Base-by-base conservation (phyloP, 164 flowering plant species). In the Protea cynaroides region DNA sequence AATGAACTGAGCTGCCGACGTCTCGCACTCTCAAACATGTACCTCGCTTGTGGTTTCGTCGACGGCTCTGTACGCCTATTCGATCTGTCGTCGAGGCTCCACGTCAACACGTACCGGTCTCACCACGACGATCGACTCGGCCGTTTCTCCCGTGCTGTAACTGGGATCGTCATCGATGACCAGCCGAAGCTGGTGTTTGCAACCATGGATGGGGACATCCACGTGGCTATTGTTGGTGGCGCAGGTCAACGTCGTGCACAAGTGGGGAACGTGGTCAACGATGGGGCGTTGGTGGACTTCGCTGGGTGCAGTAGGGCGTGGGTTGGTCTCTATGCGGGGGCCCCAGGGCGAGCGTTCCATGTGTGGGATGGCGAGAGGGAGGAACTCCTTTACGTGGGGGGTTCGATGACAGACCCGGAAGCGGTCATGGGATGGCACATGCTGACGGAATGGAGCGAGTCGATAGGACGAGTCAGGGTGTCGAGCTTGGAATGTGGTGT, bases 301-400 rank as follows among this genome's bases (percentile, higher is more conserved):
- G 24, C 86, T 4, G 96, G 98, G 0, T 73, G 80, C 40, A 63
- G 37, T 12, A 76, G 82, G 36, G 85, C 82, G 83, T 92, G 98
- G 98, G 92, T 89, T 14, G 98, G 98, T 3, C 79, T 92, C 0
- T 88, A 70, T 62, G 95, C 96, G 0, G 98, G 95, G 0, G 90
- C 79, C 0, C 92, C 95, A 0, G 91, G 85, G 0, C 84, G 83
- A 10, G 80, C 97, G 0, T 80, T 90, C 62, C 95, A 70, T 62
- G 75, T 91, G 0, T 91, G 98, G 97, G 75, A 89, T 56, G 72
- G 80, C 0, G 65, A 46, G 8, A 74, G 84, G 0, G 98, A 87
- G 47, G 81, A 81, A 65, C 74, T 74, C 0, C 52, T 83, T 0
- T 91, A 78, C 65, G 76, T 83, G 0, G 96, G 96, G 0, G 93